phyloP scores from a whole-genome alignment of 169 alveolate species.

The Eimeria falciformis region DNA sequence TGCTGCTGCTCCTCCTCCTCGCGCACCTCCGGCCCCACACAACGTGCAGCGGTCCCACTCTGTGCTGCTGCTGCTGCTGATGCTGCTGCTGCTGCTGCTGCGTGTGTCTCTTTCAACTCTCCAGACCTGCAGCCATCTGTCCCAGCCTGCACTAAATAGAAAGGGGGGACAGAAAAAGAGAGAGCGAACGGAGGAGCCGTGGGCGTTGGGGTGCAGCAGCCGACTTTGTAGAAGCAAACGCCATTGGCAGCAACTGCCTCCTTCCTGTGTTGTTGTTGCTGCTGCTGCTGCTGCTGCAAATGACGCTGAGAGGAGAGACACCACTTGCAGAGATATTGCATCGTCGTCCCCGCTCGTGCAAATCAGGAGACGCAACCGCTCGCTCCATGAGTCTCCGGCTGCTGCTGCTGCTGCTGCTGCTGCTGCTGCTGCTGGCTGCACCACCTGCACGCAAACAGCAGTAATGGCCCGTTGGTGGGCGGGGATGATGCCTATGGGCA shows the following conservation, averaged over 20 bases:
- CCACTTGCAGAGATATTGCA: background rate
- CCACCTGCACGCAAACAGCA: slow-evolving; percentile 13
- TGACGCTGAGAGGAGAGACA: background rate
- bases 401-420: slow-evolving; percentile 14
- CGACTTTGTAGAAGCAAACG: slow-evolving; percentile 28
- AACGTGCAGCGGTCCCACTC: background rate
- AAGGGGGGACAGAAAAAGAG: background rate
- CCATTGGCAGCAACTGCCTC: slow-evolving; percentile 55
- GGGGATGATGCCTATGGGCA: slow-evolving; percentile 25
- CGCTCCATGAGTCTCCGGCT: background rate
- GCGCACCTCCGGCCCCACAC: background rate
- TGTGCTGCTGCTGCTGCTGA: slow-evolving; percentile 20
- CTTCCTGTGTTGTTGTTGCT: slow-evolving; percentile 11
- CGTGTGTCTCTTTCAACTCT: background rate
- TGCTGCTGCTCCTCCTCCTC: no score
- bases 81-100: background rate
- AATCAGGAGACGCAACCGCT: background rate
- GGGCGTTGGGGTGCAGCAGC: slow-evolving; percentile 42
- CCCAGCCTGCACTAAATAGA: slow-evolving; percentile 33
- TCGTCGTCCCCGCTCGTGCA: slow-evolving; percentile 35
- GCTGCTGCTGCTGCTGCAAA: slow-evolving; percentile 11
- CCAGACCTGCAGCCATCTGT: slow-evolving; percentile 44
- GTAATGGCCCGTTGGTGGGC: slow-evolving; percentile 33
- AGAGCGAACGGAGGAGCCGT: slow-evolving; percentile 24
- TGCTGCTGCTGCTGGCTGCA: slow-evolving; percentile 13